Evolutionary conservation across 2,329 filamentous ascomycete genomes (phyloP).

Genomic region (Aspergillus chevalieri): DNA sequence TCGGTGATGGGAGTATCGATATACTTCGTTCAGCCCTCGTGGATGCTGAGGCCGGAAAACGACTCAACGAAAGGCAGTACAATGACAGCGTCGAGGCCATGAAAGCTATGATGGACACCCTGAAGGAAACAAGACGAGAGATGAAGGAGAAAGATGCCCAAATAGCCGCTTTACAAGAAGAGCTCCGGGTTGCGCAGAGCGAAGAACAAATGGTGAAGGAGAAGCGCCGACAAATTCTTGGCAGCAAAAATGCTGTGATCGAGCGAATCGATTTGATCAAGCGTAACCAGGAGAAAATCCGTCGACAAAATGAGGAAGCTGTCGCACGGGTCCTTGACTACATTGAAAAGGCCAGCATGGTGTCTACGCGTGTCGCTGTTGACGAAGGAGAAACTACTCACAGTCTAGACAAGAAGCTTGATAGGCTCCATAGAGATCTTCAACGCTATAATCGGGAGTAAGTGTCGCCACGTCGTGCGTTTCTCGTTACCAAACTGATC

Average conservation of each 20-base stretch:
- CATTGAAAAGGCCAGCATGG: slow-evolving; percentile 47
- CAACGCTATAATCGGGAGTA: slow-evolving; percentile 48
- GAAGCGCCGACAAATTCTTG: slow-evolving; percentile 49
- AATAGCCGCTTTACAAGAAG: slow-evolving; percentile 32
- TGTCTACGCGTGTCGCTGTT: slow-evolving; percentile 56
- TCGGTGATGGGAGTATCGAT: slow-evolving; percentile 61
- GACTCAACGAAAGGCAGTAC: slow-evolving; percentile 39
- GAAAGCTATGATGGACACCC: slow-evolving; percentile 35
- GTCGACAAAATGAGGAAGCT: slow-evolving; percentile 46
- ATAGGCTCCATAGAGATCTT: slow-evolving; percentile 55
- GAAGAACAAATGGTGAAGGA: slow-evolving; percentile 48
- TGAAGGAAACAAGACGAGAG: slow-evolving; percentile 33
- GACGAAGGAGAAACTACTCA: slow-evolving; percentile 58
- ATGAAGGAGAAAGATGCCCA: slow-evolving; percentile 27
- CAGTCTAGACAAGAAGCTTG: slow-evolving; percentile 44
- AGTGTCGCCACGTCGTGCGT: slow-evolving; percentile 11
- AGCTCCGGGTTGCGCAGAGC: slow-evolving; percentile 51
- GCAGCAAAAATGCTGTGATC: slow-evolving; percentile 58
- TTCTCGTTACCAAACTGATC: slow-evolving; percentile 18
- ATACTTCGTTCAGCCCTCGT: slow-evolving; percentile 53
- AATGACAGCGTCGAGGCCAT: slow-evolving; percentile 45
- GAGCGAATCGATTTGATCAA: slow-evolving; percentile 47
- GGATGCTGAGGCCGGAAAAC: slow-evolving; percentile 48
- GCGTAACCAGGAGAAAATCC: slow-evolving; percentile 40
- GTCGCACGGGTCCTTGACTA: slow-evolving; percentile 48